Conservation (phyloP, 345 rosid genomes). For the Salix exigua region DNA sequence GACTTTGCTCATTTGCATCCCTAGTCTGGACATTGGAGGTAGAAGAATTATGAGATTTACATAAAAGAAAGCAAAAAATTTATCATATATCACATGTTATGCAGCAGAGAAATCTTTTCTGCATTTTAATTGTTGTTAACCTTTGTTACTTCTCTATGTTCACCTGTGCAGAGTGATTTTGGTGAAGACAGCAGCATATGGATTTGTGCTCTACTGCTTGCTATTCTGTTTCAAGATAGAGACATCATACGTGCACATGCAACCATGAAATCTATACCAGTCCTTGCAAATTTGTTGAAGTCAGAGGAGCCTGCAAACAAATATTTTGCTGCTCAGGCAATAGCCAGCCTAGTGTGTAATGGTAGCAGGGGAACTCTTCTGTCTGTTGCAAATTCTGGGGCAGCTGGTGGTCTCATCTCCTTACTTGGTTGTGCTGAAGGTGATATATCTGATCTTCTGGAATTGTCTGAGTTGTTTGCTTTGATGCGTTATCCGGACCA, state of each 20-base stretch:
- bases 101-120: background rate
- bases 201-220: constrained; percentile 91
- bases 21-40: background rate
- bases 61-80: background rate
- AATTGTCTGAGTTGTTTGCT: constrained; percentile 75
- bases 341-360: constrained; percentile 89
- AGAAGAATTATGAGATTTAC: background rate
- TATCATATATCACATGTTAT: background rate
- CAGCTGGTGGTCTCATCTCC: constrained; percentile 88
- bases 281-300: constrained; percentile 81
- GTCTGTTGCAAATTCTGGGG: constrained; percentile 96
- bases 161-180: constrained; percentile 64
- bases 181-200: constrained; percentile 85
- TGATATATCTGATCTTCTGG: constrained; percentile 81
- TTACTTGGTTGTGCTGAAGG: constrained; percentile 94
- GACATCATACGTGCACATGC: constrained; percentile 86
- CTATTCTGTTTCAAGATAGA: constrained; percentile 92
- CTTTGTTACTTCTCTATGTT: constrained; percentile 16
- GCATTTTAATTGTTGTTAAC: background rate
- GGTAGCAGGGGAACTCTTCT: constrained; percentile 98
- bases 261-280: constrained; percentile 88
- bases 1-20: background rate
- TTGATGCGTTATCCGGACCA: constrained; percentile 89
- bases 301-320: constrained; percentile 84
- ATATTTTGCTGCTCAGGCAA: constrained; percentile 96